Conservation (phyloP, 2,329 filamentous ascomycete species). For the Colletotrichum sp. region DNA sequence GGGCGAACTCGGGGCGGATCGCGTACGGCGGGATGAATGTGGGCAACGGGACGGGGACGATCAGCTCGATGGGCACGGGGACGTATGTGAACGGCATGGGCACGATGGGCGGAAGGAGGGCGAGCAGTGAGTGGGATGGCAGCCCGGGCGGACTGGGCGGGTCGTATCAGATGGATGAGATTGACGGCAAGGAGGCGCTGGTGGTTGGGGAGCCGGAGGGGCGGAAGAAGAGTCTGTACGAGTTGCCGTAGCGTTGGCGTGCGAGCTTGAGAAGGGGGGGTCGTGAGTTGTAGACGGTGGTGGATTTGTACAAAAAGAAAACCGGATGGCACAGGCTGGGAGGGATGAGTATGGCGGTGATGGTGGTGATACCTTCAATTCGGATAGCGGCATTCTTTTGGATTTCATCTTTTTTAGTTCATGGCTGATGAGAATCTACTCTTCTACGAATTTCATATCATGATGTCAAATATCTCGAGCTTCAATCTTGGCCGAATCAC, state of each 20-base stretch:
- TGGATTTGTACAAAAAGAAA: neutral
- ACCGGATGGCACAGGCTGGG: neutral
- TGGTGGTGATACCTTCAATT: constrained; percentile 4
- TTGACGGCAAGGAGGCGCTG: constrained; percentile 13
- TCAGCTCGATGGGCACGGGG: constrained; percentile 16
- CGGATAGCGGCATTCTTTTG: neutral
- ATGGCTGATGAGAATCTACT: constrained; percentile 2
- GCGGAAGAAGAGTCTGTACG: constrained; percentile 14
- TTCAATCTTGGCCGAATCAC: neutral
- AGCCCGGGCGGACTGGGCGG: constrained; percentile 1
- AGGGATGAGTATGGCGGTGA: neutral
- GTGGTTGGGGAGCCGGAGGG: neutral
- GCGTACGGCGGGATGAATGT: constrained; percentile 3
- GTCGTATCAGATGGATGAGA: constrained; percentile 12
- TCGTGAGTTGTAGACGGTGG: neutral
- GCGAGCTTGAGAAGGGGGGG: neutral
- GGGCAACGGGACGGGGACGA: neutral
- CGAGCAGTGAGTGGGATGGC: constrained; percentile 9
- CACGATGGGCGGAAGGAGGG: neutral
- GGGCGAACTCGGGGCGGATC: neutral
- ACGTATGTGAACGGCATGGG: neutral
- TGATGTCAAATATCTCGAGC: neutral
- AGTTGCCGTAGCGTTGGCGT: constrained; percentile 1
- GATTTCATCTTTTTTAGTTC: neutral
- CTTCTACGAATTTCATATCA: neutral